These are phyloP conservation scores for Hibiscus tridactylites DNA, from an alignment of 345 rosid species.

Conservation along the genomic window DNA sequence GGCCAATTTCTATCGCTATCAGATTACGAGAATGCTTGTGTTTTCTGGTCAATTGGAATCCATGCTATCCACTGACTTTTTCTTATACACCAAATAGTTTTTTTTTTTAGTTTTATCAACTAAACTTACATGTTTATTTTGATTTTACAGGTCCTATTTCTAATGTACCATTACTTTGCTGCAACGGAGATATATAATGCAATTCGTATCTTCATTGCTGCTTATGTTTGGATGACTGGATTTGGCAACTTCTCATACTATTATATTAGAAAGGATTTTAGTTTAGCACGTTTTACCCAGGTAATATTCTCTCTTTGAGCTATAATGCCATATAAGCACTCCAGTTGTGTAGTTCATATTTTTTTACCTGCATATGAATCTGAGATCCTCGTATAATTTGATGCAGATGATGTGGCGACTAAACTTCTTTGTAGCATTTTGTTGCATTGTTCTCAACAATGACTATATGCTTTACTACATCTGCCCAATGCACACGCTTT, in stretches of 20 bases:
- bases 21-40: conserved; percentile 3
- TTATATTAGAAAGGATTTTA: conserved; percentile 91
- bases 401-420: conserved; percentile 99
- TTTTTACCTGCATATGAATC: background rate
- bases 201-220: conserved; percentile 65
- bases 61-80: background rate
- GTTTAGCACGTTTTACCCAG: conserved; percentile 87
- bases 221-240: conserved; percentile 25
- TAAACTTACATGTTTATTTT: conserved; percentile 9
- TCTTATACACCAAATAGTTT: background rate
- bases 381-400: conserved; percentile 9
- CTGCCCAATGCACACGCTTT: conserved; percentile 98
- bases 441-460: conserved; percentile 87
- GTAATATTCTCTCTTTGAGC: conserved; percentile 25
- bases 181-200: conserved; percentile 77
- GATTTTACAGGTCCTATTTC: conserved; percentile 71
- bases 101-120: background rate
- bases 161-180: conserved; percentile 37
- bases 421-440: conserved; percentile 81
- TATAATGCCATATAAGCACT: background rate
- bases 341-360: background rate
- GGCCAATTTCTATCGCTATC: background rate
- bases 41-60: background rate
- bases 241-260: conserved; percentile 95
- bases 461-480: conserved; percentile 92